A percentile compares a stretch with the other conserved stretches of the same genome.
Conservation (phyloP, 257 asterid species). For the Salvia rosmarinus region DNA sequence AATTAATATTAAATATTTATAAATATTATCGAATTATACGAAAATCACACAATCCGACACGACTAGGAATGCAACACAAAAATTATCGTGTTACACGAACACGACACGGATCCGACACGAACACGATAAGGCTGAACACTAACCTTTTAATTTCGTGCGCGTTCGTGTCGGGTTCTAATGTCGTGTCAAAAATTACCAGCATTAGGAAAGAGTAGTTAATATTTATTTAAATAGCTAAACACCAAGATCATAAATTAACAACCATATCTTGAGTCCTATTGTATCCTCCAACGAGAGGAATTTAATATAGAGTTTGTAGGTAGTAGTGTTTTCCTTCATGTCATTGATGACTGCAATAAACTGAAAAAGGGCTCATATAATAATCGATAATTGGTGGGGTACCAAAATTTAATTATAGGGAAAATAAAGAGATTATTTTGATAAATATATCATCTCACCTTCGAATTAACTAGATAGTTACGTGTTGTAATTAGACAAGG, state of each 20-base stretch:
- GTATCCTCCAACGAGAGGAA: slow-evolving; percentile 13
- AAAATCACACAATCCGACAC: too few relatives aligned
- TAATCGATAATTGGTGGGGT: slow-evolving; percentile 29
- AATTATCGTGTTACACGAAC: too few relatives aligned
- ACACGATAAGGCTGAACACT: too few relatives aligned
- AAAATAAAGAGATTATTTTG: slow-evolving; percentile 43
- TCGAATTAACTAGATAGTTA: slow-evolving; percentile 22
- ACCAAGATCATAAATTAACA: slow-evolving; percentile 48
- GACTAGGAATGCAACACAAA: too few relatives aligned
- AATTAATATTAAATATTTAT: too few relatives aligned
- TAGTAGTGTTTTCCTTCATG: slow-evolving; percentile 42
- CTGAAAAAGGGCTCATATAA: slow-evolving; percentile 47
- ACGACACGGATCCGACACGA: too few relatives aligned
- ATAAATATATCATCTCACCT: slow-evolving; percentile 45
- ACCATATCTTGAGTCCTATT: slow-evolving; percentile 50
- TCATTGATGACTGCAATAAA: slow-evolving; percentile 71
- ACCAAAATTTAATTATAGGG: slow-evolving; percentile 2
- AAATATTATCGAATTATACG: too few relatives aligned
- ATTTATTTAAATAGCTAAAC: slow-evolving; percentile 17
- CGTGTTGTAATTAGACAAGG: slow-evolving; percentile 42
- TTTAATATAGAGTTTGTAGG: slow-evolving; percentile 21
- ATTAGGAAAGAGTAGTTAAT: background rate
- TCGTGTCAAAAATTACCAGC: too few relatives aligned
- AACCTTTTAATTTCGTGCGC: too few relatives aligned
- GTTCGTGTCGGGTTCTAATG: too few relatives aligned